Base-by-base conservation (phyloP, 257 asterid species). In the Forsythia viridissima region DNA sequence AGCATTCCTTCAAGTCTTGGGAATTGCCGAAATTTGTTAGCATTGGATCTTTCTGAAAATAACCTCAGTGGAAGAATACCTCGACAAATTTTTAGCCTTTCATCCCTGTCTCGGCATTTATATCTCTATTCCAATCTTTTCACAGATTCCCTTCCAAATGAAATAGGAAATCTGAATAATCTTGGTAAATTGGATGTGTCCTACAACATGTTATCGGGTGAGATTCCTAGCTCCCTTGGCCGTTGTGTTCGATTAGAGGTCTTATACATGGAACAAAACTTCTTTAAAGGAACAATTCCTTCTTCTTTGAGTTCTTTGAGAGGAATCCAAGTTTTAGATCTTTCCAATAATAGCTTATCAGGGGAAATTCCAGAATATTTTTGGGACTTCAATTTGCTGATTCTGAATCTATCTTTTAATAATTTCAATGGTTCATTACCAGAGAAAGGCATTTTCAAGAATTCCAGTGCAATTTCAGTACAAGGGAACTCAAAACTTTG, bases 241-340 rank as follows among this genome's bases (percentile, higher is more conserved):
- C 79, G 55, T 10, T 77, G 82, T 24, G 18, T 44, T 72, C 77
- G 76, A 76, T 13, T 82, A 38, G 85, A 77, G 46, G 70, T 44
- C n/a, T 2, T 77, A 12, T 74, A 37, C 72, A 8, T 81, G 76
- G 78, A 77, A 18, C 21, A n/a, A 2, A 81, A 81, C 4, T 43
- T 55, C 0, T 41, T 81, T 5, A 16, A 24, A 10, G 79, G 85
- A 3, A 21, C 75, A 2, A 77, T 81, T 30, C 34, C 34, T 30
- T 30, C 34, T 30, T 30, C 34, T 30, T 30, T 30, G 34, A 30
- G 34, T 30, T 16, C 82, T 82, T 72, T 77, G 40, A 81, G 46
- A 72, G 81, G 75, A 43, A 66, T 77, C 67, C 79, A 73, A 24
- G 57, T 48, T n/a, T 18, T 81, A 40, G 85, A 81, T 70, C 76